Base-by-base conservation (phyloP, 495 filamentous ascomycete genomes). In the Xylaria venustula region DNA sequence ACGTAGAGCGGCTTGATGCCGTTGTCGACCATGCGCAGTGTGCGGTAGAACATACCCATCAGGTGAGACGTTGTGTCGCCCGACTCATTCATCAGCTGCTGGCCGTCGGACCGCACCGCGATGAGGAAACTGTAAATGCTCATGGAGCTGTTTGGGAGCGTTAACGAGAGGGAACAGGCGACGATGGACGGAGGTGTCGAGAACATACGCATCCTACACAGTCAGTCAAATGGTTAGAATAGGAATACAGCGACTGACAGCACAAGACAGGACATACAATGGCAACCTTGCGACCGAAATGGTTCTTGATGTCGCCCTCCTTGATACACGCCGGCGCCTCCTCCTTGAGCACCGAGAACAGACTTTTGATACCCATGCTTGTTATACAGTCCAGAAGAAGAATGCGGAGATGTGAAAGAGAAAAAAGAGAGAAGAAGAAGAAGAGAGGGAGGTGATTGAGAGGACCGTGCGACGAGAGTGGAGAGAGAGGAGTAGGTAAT, bases 21-120 rank as follows among this genome's bases (percentile, higher is more conserved):
- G 67, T 97, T 97, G 75, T 98, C 94, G 72, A 98, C 90, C 73
- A 98, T 97, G 67, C 94, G 91, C 1, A 98, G 83, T 1, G 94
- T 98, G 62, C 94, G 94, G 81, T 98, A 98, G 78, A 98, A 98
- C 88, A 98, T 92, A 64, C 94, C 94, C 93, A 98, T 96, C 19
- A 98, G 78, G 73, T 98, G 94, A 7, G 94, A 98, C 0, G 94
- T 98, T 1, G 94, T 98, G 64, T 97, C 92, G 64, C 94, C 94
- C 41, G 84, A 86, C 64, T 98, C 94, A 69, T 85, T 92, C 83
- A 87, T 98, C 60, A 98, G 85, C 75, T 97, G 92, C 74, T 98
- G 90, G 61, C 94, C 94, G 66, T 95, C 92, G 59, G 92, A 97
- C 50, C 94, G 92, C 40, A 98, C 94, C 15, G 95, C 95, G 67